Percentiles rank a stretch among this genome's conserved stretches.
Evolutionary conservation across 2,329 filamentous ascomycete genomes (phyloP).

Genomic region (Fusarium palustre): DNA sequence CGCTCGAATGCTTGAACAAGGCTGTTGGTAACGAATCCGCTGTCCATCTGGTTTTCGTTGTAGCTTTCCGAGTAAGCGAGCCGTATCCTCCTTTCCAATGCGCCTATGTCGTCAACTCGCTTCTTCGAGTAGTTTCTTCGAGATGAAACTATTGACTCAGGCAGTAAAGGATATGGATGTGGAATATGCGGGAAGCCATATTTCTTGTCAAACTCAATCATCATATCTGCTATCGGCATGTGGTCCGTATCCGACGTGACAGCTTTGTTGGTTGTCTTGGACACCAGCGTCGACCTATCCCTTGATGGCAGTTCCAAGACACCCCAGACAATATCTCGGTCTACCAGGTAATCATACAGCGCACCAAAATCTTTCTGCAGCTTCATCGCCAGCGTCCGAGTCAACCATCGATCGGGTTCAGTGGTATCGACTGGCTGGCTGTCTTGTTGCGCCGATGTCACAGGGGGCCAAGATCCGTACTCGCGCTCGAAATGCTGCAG

Average conservation of each 20-base stretch:
- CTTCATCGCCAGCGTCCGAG: constrained; percentile 64
- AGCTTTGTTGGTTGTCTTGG: constrained; percentile 56
- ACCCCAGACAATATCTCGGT: constrained; percentile 75
- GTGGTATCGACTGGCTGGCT: constrained; percentile 37
- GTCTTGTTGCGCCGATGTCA: constrained; percentile 58
- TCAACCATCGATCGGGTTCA: constrained; percentile 69
- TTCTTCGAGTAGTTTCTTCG: constrained; percentile 50
- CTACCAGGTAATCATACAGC: constrained; percentile 77
- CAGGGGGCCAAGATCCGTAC: constrained; percentile 72
- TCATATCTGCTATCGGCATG: constrained; percentile 74
- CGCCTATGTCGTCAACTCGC: constrained; percentile 32
- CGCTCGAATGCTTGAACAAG: constrained; percentile 67
- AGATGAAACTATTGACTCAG: constrained; percentile 59
- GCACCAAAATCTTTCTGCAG: constrained; percentile 76
- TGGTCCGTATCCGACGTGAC: constrained; percentile 65
- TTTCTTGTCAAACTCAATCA: constrained; percentile 73
- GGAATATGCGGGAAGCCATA: constrained; percentile 74
- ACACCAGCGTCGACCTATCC: constrained; percentile 74
- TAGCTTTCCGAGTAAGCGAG: constrained; percentile 70
- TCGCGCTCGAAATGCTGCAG: constrained; percentile 65
- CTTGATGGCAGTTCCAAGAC: constrained; percentile 69
- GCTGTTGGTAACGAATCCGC: constrained; percentile 61
- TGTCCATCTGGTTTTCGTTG: constrained; percentile 68
- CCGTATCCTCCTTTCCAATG: constrained; percentile 63
- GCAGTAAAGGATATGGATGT: constrained; percentile 74